Conservation (phyloP, 257 asterid species). For the Euphrasia confusa region DNA sequence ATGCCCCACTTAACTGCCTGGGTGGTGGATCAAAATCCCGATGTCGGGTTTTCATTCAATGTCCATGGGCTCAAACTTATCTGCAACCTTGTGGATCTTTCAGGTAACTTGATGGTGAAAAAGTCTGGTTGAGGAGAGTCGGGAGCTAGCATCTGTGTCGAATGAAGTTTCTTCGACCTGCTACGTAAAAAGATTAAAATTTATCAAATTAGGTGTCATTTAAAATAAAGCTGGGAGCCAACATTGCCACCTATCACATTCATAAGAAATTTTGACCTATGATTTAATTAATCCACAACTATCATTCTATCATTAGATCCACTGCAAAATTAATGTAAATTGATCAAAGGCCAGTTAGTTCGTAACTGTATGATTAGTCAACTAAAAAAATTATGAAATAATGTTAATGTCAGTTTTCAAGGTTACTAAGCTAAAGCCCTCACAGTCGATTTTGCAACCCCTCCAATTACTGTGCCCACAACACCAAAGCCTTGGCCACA, state of each 20-base stretch:
- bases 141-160: slow-evolving; percentile 24
- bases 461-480: slow-evolving; percentile 29
- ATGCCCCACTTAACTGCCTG: slow-evolving; percentile 80
- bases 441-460: slow-evolving; percentile 27
- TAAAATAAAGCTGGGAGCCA: too few relatives aligned
- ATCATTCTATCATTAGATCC: too few relatives aligned
- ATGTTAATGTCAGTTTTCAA: slow-evolving; percentile 11
- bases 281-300: background rate
- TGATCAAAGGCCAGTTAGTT: background rate
- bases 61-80: slow-evolving; percentile 68
- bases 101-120: slow-evolving; percentile 32
- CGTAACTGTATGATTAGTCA: slow-evolving; percentile 1
- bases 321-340: too few relatives aligned
- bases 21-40: slow-evolving; percentile 89
- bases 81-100: slow-evolving; percentile 43
- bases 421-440: slow-evolving; percentile 31
- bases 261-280: too few relatives aligned
- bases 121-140: slow-evolving; percentile 37
- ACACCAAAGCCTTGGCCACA: slow-evolving; percentile 24
- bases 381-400: background rate
- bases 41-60: slow-evolving; percentile 60
- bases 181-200: background rate
- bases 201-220: background rate
- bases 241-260: too few relatives aligned
- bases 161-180: slow-evolving; percentile 45